phyloP scores from a whole-genome alignment of 129 eudicot species.

The Arctium minus region DNA sequence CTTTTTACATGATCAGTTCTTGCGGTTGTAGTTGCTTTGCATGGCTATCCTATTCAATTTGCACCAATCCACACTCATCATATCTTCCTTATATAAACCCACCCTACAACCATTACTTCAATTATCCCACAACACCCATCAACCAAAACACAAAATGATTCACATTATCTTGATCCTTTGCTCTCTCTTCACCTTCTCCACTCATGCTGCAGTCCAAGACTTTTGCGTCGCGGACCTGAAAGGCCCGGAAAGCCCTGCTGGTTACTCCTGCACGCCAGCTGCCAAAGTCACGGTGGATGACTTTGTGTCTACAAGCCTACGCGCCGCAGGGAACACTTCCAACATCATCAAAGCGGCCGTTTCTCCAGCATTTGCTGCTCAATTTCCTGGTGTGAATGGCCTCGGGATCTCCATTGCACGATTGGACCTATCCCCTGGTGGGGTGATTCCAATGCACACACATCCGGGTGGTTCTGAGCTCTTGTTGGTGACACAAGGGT shows the following conservation, averaged over 20 bases:
- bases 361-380: conserved; percentile 64
- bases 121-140: neutral
- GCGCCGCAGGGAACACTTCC: conserved; percentile 57
- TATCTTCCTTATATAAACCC: conserved; percentile 16
- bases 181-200: conserved; percentile 36
- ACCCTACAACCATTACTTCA: neutral
- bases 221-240: conserved; percentile 73
- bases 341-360: conserved; percentile 73
- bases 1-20: conserved; percentile 11
- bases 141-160: conserved; percentile 30
- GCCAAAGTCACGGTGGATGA: conserved; percentile 48
- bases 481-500: conserved; percentile 62
- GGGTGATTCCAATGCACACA: conserved; percentile 83
- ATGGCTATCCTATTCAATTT: conserved; percentile 6
- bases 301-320: conserved; percentile 53
- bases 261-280: conserved; percentile 65
- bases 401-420: conserved; percentile 74
- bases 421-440: conserved; percentile 61
- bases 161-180: conserved; percentile 33
- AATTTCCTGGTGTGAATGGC: conserved; percentile 74
- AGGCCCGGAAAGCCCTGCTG: conserved; percentile 60
- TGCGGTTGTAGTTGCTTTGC: conserved; percentile 24
- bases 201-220: conserved; percentile 57
- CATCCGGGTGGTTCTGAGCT: conserved; percentile 72
- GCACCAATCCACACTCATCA: conserved; percentile 14